Evolutionary conservation across 2,329 filamentous ascomycete species (phyloP).

Genomic region (Fusarium aywerte): DNA sequence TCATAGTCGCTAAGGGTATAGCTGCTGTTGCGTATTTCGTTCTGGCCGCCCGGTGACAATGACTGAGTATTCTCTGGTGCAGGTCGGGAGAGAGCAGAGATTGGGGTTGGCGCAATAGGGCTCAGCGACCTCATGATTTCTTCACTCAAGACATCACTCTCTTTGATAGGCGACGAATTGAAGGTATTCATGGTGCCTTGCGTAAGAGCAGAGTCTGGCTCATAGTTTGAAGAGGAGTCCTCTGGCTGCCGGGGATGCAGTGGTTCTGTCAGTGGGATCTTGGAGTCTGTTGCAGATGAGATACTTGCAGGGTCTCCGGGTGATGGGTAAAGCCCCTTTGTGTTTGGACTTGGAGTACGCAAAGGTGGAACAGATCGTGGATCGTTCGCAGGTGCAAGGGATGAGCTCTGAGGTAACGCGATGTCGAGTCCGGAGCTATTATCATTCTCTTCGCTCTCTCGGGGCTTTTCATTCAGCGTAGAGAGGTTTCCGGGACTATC

Average conservation of each 20-base stretch:
- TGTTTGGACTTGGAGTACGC: conserved; percentile 50
- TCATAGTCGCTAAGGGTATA: conserved; percentile 75
- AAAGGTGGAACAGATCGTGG: conserved; percentile 48
- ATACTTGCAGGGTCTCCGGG: conserved; percentile 10
- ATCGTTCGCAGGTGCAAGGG: conserved; percentile 35
- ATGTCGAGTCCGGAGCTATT: background rate
- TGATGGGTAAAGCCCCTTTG: conserved; percentile 20
- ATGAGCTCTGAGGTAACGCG: background rate
- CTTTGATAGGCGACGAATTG: conserved; percentile 67
- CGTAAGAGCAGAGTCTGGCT: conserved; percentile 53
- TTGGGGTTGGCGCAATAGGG: conserved; percentile 53
- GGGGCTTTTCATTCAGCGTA: conserved; percentile 14
- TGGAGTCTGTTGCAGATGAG: conserved; percentile 23
- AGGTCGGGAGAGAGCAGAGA: conserved; percentile 23
- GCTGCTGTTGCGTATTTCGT: conserved; percentile 63
- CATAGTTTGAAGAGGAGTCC: conserved; percentile 50
- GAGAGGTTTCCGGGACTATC: conserved; percentile 4
- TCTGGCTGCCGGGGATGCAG: conserved; percentile 56
- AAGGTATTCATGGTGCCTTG: conserved; percentile 60
- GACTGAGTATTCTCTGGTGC: conserved; percentile 28
- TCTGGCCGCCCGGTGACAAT: conserved; percentile 32
- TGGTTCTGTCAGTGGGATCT: conserved; percentile 58
- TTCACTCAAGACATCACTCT: conserved; percentile 76
- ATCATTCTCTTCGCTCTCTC: background rate
- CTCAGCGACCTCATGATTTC: conserved; percentile 79